These are phyloP conservation scores for Scleromitrula shiraiana DNA, from an alignment of 2,329 filamentous ascomycete species.

Conservation along the genomic window DNA sequence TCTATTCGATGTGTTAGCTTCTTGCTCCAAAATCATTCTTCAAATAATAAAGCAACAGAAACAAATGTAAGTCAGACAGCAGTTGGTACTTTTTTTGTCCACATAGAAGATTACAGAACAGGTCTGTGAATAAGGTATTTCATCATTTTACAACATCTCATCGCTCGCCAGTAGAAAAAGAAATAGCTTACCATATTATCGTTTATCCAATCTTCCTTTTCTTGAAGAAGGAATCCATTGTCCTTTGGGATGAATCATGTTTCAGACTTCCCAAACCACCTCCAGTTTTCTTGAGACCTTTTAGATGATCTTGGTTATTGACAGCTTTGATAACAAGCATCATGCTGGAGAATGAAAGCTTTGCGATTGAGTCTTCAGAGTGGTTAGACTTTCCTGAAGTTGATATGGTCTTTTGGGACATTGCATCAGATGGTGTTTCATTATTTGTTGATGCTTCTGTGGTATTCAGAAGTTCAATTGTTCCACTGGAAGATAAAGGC, in stretches of 20 bases:
- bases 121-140: slow-evolving; percentile 70
- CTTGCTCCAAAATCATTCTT: not conserved
- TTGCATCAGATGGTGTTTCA: not conserved
- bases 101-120: slow-evolving; percentile 67
- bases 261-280: slow-evolving; percentile 74
- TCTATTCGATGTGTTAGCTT: slow-evolving; percentile 10
- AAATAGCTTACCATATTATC: slow-evolving; percentile 11
- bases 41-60: not conserved
- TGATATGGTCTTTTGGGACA: not conserved
- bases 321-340: slow-evolving; percentile 48
- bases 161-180: slow-evolving; percentile 15
- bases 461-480: not conserved
- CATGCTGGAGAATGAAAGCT: slow-evolving; percentile 30
- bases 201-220: slow-evolving; percentile 34
- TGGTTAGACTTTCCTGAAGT: not conserved
- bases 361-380: too few relatives aligned
- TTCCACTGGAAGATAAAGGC: not conserved
- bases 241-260: slow-evolving; percentile 69
- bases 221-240: slow-evolving; percentile 71
- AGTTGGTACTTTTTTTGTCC: slow-evolving; percentile 68
- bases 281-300: slow-evolving; percentile 66
- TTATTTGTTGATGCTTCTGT: not conserved
- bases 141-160: slow-evolving; percentile 49
- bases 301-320: slow-evolving; percentile 66
- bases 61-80: slow-evolving; percentile 58